Conservation (phyloP, 1,284 basidiomycete genomes). For the Austroboletus rostrupii region DNA sequence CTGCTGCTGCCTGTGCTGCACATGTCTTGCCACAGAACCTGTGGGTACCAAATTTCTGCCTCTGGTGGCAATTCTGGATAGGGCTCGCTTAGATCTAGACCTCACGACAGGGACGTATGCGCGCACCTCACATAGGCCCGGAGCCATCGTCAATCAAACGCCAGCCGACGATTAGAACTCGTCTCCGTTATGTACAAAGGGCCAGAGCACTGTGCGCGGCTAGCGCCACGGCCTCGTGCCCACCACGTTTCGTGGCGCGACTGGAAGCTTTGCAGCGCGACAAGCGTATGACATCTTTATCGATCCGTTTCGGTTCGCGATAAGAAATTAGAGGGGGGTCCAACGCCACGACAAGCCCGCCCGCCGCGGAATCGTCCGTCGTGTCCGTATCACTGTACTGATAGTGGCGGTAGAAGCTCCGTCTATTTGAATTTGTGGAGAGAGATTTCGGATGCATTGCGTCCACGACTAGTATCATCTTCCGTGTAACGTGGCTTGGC, state of each 20-base stretch:
- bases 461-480: constrained; percentile 22
- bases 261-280: constrained; percentile 5
- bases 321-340: constrained; percentile 13
- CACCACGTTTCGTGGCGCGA: constrained; percentile 18
- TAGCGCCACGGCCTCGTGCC: constrained; percentile 23
- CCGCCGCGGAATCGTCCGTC: constrained; percentile 8
- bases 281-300: constrained; percentile 10
- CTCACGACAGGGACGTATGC: neutral
- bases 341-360: neutral
- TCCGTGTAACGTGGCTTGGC: no score
- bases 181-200: constrained; percentile 8
- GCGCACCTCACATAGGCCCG: constrained; percentile 29
- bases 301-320: constrained; percentile 12
- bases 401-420: constrained; percentile 23
- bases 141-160: constrained; percentile 25
- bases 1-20: constrained; percentile 41
- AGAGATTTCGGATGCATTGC: constrained; percentile 23
- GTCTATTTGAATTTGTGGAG: constrained; percentile 25
- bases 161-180: constrained; percentile 2
- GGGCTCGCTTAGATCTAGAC: constrained; percentile 5
- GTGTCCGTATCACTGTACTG: constrained; percentile 13
- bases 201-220: constrained; percentile 8
- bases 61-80: constrained; percentile 51
- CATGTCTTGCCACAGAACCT: constrained; percentile 60
- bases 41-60: constrained; percentile 48